Evolutionary conservation across 805 yeast genomes (phyloP).

Genomic region (Scheffersomyces ergatensis): DNA sequence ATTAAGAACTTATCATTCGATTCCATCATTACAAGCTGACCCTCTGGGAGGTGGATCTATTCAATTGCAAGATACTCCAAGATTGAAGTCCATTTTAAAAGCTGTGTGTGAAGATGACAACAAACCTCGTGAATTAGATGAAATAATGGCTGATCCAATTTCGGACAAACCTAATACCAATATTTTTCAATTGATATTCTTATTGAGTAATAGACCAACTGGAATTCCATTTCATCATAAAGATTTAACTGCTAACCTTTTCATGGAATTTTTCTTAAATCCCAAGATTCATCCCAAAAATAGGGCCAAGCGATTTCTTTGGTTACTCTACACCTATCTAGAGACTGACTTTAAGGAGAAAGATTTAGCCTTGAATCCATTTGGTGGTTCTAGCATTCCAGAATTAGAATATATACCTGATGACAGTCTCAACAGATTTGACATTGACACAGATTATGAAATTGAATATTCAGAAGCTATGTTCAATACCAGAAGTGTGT

Average conservation of each 20-base stretch:
- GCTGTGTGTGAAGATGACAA: slow-evolving; percentile 73
- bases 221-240: slow-evolving; percentile 42
- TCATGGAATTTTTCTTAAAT: slow-evolving; percentile 74
- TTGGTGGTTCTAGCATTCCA: slow-evolving; percentile 44
- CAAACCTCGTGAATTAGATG: slow-evolving; percentile 44
- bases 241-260: slow-evolving; percentile 31
- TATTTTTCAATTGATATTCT: slow-evolving; percentile 66
- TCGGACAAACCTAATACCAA: slow-evolving; percentile 52
- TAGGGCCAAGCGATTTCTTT: slow-evolving; percentile 71
- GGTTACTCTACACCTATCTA: slow-evolving; percentile 78
- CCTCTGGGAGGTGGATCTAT: slow-evolving; percentile 50
- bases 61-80: slow-evolving; percentile 91
- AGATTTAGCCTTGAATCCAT: slow-evolving; percentile 57
- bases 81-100: slow-evolving; percentile 85
- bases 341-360: slow-evolving; percentile 66
- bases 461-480: slow-evolving; percentile 46
- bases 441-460: slow-evolving; percentile 49
- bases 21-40: slow-evolving; percentile 81
- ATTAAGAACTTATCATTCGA: slow-evolving; percentile 87
- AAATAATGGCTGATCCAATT: slow-evolving; percentile 32
- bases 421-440: slow-evolving; percentile 27
- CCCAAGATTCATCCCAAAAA: slow-evolving; percentile 57
- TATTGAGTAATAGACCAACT: slow-evolving; percentile 63
- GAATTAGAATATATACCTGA: slow-evolving; percentile 26
- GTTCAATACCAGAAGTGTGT: slow-evolving; percentile 41